Percentiles rank a stretch among this genome's conserved stretches.
phyloP scores from a whole-genome alignment of 352 stramenopile genomes.

The Phytophthora colocasiae region DNA sequence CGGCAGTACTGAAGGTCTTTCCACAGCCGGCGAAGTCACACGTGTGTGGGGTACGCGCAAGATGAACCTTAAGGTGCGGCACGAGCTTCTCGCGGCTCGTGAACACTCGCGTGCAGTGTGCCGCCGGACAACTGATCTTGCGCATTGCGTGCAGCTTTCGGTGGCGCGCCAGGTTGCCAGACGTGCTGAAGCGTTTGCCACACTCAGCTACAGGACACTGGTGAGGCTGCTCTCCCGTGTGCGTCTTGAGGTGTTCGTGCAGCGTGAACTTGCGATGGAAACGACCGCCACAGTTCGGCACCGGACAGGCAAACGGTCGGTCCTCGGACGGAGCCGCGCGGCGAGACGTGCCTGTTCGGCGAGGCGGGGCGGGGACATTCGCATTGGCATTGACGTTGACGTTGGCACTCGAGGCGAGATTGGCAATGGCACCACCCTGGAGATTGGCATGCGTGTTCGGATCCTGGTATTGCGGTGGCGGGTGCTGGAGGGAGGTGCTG shows the following conservation, averaged over 20 bases:
- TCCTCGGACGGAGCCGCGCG: slow-evolving; percentile 45
- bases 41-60: slow-evolving; percentile 57
- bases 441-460: slow-evolving; percentile 37
- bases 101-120: slow-evolving; percentile 53
- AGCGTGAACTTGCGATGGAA: slow-evolving; percentile 85
- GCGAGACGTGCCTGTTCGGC: slow-evolving; percentile 28
- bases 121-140: slow-evolving; percentile 51
- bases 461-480: slow-evolving; percentile 25
- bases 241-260: slow-evolving; percentile 84
- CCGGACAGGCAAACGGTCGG: slow-evolving; percentile 43
- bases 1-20: slow-evolving; percentile 70
- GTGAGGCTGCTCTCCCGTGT: slow-evolving; percentile 83
- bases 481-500: slow-evolving; percentile 21
- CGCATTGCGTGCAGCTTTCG: slow-evolving; percentile 55
- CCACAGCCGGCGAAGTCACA: slow-evolving; percentile 60
- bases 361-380: slow-evolving; percentile 1
- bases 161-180: slow-evolving; percentile 63
- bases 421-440: slow-evolving; percentile 33
- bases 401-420: slow-evolving; percentile 35
- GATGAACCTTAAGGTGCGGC: slow-evolving; percentile 57
- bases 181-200: slow-evolving; percentile 71
- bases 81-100: slow-evolving; percentile 58
- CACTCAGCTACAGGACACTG: slow-evolving; percentile 62
- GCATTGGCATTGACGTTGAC: slow-evolving; percentile 25
- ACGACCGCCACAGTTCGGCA: slow-evolving; percentile 50